Base-by-base conservation (phyloP, 164 flowering plant species). In the Berberis vulgaris region DNA sequence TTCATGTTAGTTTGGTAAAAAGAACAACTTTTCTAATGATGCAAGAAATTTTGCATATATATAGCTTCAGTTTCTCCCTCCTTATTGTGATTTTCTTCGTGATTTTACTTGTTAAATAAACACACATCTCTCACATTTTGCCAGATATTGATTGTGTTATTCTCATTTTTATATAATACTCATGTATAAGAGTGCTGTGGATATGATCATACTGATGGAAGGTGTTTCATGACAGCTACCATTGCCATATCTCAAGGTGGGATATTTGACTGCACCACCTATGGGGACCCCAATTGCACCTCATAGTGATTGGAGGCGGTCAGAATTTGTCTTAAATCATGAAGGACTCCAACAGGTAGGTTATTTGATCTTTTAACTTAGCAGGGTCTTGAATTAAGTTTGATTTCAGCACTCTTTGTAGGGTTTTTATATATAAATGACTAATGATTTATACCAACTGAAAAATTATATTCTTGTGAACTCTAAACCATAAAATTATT, bases 271-370 rank as follows among this genome's bases (percentile, higher is more conserved):
- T 58, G 95, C 96, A 60, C 96, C 98, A 60, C 96, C 98, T 60
- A 83, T 72, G 2, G 95, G 94, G 50, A 81, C 76, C 53, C 71
- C 79, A 68, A 53, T 84, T 69, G 93, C 96, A 54, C 91, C 98
- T 65, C 97, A 94, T 72, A 67, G 80, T 78, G 99, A 94, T 71
- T 94, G 99, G 98, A 94, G 83, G 45, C 75, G 82, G 5, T 70
- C 87, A 9, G 82, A 86, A 64, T 94, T 91, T 81, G 80, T 83
- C 54, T 73, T 94, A 67, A 86, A 91, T 72, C 97, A 94, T 67
- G 99, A 94, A 81, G 86, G 85, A 45, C 95, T 94, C 68, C 83
- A 74, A 55, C 96, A 93, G 98, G 98, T 84, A 70, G 61, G 63
- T 61, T 65, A 41, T 38, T 41, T 13, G 41, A 60, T 63, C 44